Percentiles rank a stretch among this genome's conserved stretches.
These are phyloP conservation scores for Botrytis deweyae DNA, from an alignment of 2,329 filamentous ascomycete genomes.

Conservation along the genomic window DNA sequence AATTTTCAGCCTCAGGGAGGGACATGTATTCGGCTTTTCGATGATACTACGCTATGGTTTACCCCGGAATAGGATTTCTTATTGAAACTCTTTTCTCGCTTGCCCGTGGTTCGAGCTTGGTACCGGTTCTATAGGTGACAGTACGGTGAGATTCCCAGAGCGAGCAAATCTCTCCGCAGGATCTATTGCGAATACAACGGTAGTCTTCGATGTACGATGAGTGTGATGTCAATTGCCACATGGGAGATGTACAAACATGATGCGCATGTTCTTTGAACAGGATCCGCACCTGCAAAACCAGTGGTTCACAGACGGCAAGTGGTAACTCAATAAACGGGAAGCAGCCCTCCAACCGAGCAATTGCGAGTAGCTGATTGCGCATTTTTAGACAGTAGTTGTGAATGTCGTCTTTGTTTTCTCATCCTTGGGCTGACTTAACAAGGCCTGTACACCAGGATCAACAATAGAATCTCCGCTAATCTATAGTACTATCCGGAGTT, in stretches of 20 bases:
- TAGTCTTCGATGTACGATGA: neutral
- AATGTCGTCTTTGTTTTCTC: neutral
- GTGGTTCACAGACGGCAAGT: neutral
- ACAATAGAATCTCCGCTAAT: neutral
- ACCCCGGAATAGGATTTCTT: neutral
- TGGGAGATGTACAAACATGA: neutral
- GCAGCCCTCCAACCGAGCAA: neutral
- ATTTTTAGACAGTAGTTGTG: neutral
- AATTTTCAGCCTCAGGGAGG: neutral
- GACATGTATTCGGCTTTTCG: neutral
- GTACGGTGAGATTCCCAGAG: accelerated
- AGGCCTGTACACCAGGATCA: neutral
- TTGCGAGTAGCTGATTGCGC: too few relatives aligned
- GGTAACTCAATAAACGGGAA: neutral
- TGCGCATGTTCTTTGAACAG: neutral
- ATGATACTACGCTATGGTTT: neutral
- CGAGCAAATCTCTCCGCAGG: neutral
- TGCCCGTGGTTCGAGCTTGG: neutral
- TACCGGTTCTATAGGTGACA: neutral
- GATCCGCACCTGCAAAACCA: neutral
- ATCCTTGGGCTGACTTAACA: neutral
- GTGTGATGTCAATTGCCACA: neutral
- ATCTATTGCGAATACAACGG: neutral
- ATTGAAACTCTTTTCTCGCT: neutral
- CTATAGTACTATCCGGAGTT: neutral